Percentiles rank a stretch among this genome's conserved stretches.
phyloP scores from a whole-genome alignment of 2,329 filamentous ascomycete genomes.

The Pezicula carpinea region DNA sequence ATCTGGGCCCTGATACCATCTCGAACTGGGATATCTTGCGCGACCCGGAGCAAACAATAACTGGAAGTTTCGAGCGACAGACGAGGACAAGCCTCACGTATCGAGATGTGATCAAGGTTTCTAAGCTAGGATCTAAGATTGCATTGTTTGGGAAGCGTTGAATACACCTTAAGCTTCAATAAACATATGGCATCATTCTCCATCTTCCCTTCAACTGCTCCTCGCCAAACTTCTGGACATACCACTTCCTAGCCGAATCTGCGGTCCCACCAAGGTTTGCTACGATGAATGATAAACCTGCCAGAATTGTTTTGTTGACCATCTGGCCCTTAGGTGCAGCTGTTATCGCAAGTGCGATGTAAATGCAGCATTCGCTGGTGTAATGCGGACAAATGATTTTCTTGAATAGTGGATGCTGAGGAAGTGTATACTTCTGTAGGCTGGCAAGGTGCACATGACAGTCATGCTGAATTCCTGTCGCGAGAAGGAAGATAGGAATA shows the following conservation, averaged over 20 bases:
- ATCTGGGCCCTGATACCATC: conserved; percentile 56
- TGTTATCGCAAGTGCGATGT: conserved; percentile 69
- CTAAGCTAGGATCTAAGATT: conserved; percentile 65
- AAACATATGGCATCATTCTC: conserved; percentile 72
- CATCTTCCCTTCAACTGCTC: conserved; percentile 59
- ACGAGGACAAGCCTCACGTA: conserved; percentile 73
- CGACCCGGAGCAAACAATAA: conserved; percentile 38
- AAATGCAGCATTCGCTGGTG: conserved; percentile 80
- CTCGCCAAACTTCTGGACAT: conserved; percentile 66
- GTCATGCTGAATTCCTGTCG: conserved; percentile 69
- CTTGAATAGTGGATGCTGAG: conserved; percentile 66
- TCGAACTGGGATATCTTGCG: conserved; percentile 69
- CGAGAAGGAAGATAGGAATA: conserved; percentile 60
- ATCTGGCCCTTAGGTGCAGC: conserved; percentile 63
- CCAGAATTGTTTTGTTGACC: conserved; percentile 69
- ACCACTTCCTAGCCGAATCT: conserved; percentile 73
- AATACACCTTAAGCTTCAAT: conserved; percentile 31
- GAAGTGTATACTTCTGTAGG: conserved; percentile 79
- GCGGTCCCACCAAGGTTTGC: conserved; percentile 82
- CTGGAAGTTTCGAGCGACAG: conserved; percentile 51
- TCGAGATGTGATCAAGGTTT: conserved; percentile 80
- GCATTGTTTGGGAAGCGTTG: conserved; percentile 39
- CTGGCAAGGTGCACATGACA: conserved; percentile 67
- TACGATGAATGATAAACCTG: conserved; percentile 66
- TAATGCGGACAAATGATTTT: conserved; percentile 84